These are phyloP conservation scores for Kentomonas sorsogonicus DNA, from an alignment of 208 protist species.

Conservation along the genomic window DNA sequence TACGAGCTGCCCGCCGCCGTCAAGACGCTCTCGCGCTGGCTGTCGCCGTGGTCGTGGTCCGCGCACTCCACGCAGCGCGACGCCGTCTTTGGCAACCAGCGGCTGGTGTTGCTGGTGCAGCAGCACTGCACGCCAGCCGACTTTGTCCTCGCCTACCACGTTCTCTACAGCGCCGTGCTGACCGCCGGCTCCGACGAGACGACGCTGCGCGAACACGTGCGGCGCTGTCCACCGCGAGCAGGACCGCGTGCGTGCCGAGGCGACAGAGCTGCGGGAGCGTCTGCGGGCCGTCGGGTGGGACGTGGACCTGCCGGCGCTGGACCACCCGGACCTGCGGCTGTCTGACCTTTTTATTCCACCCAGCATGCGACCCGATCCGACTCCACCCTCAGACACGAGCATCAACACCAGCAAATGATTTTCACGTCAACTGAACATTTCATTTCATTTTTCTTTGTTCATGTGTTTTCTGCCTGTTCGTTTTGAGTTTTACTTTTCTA, in stretches of 20 bases:
- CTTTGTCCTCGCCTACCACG: conserved; percentile 61
- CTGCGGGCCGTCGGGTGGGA: conserved; percentile 59
- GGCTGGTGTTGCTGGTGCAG: conserved; percentile 61
- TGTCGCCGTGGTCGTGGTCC: conserved; percentile 9
- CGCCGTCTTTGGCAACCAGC: conserved; percentile 18
- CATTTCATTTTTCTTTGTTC: background rate
- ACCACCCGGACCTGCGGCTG: conserved; percentile 60
- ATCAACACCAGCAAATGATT: no score
- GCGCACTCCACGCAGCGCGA: conserved; percentile 15
- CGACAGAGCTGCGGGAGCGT: conserved; percentile 19
- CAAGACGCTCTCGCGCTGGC: conserved; percentile 15
- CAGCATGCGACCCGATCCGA: conserved; percentile 17
- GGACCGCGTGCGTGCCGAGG: conserved; percentile 28
- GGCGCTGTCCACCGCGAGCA: conserved; percentile 42
- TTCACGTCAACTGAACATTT: background rate
- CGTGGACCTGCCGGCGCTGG: conserved; percentile 53
- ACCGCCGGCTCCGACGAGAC: conserved; percentile 33
- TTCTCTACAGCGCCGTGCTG: conserved; percentile 63
- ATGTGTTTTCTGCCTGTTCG: background rate
- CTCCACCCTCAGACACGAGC: no score
- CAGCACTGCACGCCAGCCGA: conserved; percentile 51
- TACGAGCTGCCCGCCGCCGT: conserved; percentile 32
- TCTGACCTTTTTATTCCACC: conserved; percentile 41
- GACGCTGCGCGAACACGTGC: conserved; percentile 50
- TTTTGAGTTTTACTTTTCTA: conserved; percentile 1